A percentile compares a stretch with the other conserved stretches of the same genome.
Conservation (phyloP, 768 basidiomycete genomes). For the Tylopilus intermedius region DNA sequence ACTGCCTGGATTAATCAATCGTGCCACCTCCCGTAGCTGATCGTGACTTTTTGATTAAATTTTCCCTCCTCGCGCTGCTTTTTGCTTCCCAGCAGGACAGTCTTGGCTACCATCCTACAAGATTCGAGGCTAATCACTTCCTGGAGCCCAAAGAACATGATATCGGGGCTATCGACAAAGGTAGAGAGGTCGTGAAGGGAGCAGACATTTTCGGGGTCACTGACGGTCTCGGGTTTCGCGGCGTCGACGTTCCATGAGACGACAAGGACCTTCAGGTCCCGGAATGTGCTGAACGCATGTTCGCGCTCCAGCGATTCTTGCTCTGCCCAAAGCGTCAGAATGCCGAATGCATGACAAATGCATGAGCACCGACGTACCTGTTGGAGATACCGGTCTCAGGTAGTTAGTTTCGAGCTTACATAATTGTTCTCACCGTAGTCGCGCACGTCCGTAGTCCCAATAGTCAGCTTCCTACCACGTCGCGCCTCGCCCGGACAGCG, state of each 20-base stretch:
- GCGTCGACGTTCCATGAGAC: too few relatives aligned
- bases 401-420: too few relatives aligned
- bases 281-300: too few relatives aligned
- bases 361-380: conserved; percentile 38
- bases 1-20: conserved; percentile 76
- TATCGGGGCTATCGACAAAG: conserved; percentile 74
- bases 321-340: conserved; percentile 58
- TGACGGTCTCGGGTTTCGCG: conserved; percentile 66
- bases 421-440: too few relatives aligned
- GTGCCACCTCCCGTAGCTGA: conserved; percentile 85
- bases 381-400: too few relatives aligned
- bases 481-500: too few relatives aligned
- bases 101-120: conserved; percentile 89
- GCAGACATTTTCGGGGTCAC: conserved; percentile 63
- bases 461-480: too few relatives aligned
- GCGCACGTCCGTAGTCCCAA: too few relatives aligned
- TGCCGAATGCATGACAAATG: conserved; percentile 47
- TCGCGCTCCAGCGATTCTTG: too few relatives aligned
- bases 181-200: conserved; percentile 77
- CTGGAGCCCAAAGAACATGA: conserved; percentile 92
- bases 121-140: conserved; percentile 95
- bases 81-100: conserved; percentile 70
- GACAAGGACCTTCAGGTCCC: too few relatives aligned
- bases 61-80: conserved; percentile 53
- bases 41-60: conserved; percentile 75